Evolutionary conservation across 139 green algal species (phyloP), one percentile per base, ranked within the genome.

Genomic region (Coccomyxa sp.): DNA sequence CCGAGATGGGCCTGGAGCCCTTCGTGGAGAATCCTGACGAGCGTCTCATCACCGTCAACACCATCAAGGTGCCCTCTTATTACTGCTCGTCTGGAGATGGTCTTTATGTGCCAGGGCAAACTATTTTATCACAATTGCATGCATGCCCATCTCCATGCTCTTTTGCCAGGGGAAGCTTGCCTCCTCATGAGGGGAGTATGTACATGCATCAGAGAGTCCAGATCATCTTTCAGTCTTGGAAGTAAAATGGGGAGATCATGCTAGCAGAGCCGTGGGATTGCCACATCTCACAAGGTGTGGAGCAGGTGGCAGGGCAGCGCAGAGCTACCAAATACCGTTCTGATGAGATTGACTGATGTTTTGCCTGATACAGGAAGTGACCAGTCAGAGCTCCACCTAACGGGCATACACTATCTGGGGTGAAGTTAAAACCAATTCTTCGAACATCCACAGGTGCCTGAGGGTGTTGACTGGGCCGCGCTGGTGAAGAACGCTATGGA

Each of bases 21-120:
- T 97, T 94, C 83, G 93, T 98, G 67, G 80, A 94, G 81, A 89
- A 94, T 57, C 88, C 91, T 10, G 84, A 90, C 67, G 91, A 96
- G 86, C 85, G 91, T 13, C 90, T 98, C 38, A 88, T 92, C 78
- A 98, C 94, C 21, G 94, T 98, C 66, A 98, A 98, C 90, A 98
- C 94, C 86, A 97, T 98, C 89, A 95, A 95, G 90, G 90, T 91
- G 78, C 23, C 38, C 38, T 51, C n/a, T 82, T 13, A 66, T 7
- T 16, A 23, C 87, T 81, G 21, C 51, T 45, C 25, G 1, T 30
- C 71, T 78, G 71, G 23, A 78, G 1, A 28, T 78, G 23, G 10
- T 78, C 27, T 32, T 1, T 51, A 51, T 51, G 38, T 51, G 38
- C 38, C 38, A 51, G 38, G 66, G 66, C 66, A 75, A 7, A 27